phyloP scores from a whole-genome alignment of 2,329 filamentous ascomycete species.

The Podosphaera xanthii region DNA sequence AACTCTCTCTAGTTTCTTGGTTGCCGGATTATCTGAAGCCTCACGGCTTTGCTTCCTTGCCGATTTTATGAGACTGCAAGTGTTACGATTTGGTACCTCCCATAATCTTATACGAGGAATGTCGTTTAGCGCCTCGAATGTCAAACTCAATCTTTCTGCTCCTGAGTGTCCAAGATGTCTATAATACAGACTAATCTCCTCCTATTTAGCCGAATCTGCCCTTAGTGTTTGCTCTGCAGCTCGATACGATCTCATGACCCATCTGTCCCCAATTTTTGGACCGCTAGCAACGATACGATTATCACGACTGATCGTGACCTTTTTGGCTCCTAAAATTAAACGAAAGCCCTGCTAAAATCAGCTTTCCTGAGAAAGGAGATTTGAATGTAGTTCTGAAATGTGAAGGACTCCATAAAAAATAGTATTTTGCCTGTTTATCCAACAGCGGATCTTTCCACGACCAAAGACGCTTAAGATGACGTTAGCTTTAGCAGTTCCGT shows the following conservation, averaged over 20 bases:
- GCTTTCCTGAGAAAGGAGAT: not conserved
- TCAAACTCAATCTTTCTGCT: not conserved
- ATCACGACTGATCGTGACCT: not conserved
- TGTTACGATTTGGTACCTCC: no score
- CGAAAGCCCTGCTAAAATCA: not conserved
- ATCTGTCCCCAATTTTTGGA: not conserved
- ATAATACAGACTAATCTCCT: not conserved
- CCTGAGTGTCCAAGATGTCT: not conserved
- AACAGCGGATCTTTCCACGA: not conserved
- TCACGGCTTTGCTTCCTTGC: no score
- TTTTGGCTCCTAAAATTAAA: not conserved
- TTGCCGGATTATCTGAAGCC: no score
- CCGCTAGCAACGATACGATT: no score
- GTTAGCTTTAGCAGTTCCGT: not conserved
- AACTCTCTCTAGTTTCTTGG: no score
- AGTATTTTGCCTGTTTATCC: not conserved
- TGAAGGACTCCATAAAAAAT: not conserved
- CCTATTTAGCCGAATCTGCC: not conserved
- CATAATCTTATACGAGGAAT: not conserved
- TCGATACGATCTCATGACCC: not conserved
- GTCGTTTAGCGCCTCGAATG: not conserved
- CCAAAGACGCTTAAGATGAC: not conserved
- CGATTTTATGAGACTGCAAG: no score
- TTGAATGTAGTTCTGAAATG: not conserved
- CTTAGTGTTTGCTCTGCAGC: not conserved